phyloP scores from a whole-genome alignment of 768 basidiomycete genomes.

The Tulasnella sp. region DNA sequence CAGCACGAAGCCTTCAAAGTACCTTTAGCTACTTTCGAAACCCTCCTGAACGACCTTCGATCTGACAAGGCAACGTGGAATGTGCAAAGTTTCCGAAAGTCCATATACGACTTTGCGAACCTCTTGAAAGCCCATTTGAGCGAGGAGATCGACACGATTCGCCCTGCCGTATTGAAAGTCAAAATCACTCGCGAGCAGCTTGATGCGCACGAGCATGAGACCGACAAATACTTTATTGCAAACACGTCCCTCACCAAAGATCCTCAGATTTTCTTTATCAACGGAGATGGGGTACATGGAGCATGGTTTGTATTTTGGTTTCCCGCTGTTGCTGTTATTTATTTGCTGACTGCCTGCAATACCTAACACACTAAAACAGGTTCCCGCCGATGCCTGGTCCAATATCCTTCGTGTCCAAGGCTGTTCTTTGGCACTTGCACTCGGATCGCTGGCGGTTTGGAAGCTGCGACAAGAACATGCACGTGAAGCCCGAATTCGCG shows the following conservation, averaged over 20 bases:
- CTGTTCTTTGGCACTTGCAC: constrained; percentile 18
- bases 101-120: not conserved
- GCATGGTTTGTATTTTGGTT: not conserved
- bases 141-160: constrained; percentile 23
- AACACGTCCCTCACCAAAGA: not conserved
- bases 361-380: not conserved
- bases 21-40: not conserved
- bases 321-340: not conserved
- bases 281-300: constrained; percentile 22
- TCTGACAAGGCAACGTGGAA: not conserved
- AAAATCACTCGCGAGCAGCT: constrained; percentile 23
- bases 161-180: not conserved
- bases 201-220: not conserved
- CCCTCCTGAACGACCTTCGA: constrained; percentile 1
- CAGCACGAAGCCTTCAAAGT: constrained; percentile 19
- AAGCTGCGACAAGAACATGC: constrained; percentile 22
- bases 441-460: constrained; percentile 26
- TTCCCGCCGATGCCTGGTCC: constrained; percentile 1
- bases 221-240: not conserved
- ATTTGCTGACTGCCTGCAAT: not conserved
- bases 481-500: constrained; percentile 25
- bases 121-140: constrained; percentile 12
- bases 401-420: constrained; percentile 4
- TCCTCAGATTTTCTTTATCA: not conserved
- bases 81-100: not conserved